Conservation (phyloP, 768 basidiomycete genomes). For the Suillus alpinus region DNA sequence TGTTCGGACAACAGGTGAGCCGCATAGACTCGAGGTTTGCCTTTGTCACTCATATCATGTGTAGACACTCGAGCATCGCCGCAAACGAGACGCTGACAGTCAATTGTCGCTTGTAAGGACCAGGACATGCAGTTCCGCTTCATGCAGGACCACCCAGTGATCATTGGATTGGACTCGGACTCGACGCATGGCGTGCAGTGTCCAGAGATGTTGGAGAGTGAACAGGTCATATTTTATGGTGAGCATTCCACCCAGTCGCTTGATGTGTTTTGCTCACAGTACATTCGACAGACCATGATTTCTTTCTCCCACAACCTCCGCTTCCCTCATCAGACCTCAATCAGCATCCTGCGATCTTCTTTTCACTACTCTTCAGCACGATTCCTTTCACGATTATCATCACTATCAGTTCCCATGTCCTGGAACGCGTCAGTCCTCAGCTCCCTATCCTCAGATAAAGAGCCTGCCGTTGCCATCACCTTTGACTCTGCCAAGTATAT, state of each 20-base stretch:
- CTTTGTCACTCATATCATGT: background rate
- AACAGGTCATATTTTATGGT: constrained; percentile 55
- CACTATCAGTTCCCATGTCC: no score
- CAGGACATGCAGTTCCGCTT: no score
- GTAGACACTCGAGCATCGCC: constrained; percentile 89
- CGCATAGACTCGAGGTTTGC: background rate
- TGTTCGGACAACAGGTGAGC: constrained; percentile 86
- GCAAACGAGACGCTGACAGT: constrained; percentile 70
- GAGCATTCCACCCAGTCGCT: constrained; percentile 2
- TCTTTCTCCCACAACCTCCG: constrained; percentile 60
- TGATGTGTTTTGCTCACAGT: background rate
- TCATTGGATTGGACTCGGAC: no score
- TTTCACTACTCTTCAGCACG: no score
- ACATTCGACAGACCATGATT: constrained; percentile 57
- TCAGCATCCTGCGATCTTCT: constrained; percentile 34
- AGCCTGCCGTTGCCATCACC: no score
- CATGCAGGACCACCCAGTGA: no score
- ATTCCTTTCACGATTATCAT: no score
- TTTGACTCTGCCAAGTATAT: no score
- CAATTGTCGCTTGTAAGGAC: no score
- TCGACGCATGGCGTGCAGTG: no score
- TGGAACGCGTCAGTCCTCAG: no score
- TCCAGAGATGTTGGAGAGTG: constrained; percentile 54
- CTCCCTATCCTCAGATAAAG: no score
- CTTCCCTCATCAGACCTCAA: constrained; percentile 28